These are phyloP conservation scores for Ophiostoma sp. DNA, from an alignment of 2,329 filamentous ascomycete species.

Conservation along the genomic window DNA sequence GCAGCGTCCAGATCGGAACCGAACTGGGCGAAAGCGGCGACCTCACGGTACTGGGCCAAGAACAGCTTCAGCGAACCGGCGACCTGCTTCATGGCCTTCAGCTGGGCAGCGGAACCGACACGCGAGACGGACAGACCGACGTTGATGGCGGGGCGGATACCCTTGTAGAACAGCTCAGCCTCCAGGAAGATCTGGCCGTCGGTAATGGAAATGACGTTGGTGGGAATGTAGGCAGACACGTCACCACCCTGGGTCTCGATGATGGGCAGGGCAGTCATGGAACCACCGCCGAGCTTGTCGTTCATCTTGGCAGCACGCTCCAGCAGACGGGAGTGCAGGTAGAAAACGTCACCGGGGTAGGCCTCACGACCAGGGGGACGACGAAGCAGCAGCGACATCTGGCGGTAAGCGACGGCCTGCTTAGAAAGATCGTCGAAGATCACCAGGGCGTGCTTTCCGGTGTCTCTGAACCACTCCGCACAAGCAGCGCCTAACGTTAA, in stretches of 20 bases:
- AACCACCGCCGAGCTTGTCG: constrained; percentile 89
- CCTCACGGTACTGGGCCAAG: constrained; percentile 99
- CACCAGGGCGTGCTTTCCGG: constrained; percentile 81
- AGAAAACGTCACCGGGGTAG: constrained; percentile 98
- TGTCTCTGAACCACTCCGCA: constrained; percentile 70
- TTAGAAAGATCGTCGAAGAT: constrained; percentile 95
- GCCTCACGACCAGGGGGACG: constrained; percentile 98
- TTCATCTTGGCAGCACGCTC: constrained; percentile 99
- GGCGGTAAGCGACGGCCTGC: constrained; percentile 96
- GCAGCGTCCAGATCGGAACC: constrained; percentile 98
- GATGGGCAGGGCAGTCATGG: constrained; percentile 91
- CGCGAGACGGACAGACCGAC: constrained; percentile 99
- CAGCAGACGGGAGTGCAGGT: constrained; percentile 97
- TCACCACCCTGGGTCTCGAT: constrained; percentile 99
- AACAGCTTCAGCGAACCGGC: constrained; percentile 99
- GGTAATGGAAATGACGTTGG: constrained; percentile 99
- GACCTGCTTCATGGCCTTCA: constrained; percentile 99
- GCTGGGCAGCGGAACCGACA: constrained; percentile 98
- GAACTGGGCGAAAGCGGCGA: constrained; percentile 99
- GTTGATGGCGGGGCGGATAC: constrained; percentile 99
- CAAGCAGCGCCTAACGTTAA: constrained; percentile 15
- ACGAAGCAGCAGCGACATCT: constrained; percentile 97
- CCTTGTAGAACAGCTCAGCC: constrained; percentile 99
- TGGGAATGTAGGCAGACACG: constrained; percentile 99
- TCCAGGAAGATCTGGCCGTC: constrained; percentile 99